A percentile compares a stretch with the other conserved stretches of the same genome.
Conservation (phyloP, 2,329 filamentous ascomycete genomes). For the Aspergillus sp. region DNA sequence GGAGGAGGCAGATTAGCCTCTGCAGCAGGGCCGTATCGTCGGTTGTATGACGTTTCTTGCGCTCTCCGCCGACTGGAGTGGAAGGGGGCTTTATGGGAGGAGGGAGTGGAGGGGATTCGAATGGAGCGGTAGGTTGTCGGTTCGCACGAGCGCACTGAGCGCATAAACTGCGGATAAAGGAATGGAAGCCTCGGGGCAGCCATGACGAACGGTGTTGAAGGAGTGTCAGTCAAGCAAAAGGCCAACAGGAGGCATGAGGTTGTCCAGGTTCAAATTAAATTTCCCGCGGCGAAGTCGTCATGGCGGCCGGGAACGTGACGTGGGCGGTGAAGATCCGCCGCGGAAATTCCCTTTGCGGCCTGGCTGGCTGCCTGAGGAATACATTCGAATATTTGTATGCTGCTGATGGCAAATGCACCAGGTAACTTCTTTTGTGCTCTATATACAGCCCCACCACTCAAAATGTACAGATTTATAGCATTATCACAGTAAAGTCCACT, state of each 20-base stretch:
- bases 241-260: neutral
- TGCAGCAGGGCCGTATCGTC: constrained; percentile 48
- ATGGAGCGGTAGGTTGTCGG: constrained; percentile 45
- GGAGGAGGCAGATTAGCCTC: constrained; percentile 43
- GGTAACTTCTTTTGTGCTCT: neutral
- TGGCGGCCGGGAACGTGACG: constrained; percentile 24
- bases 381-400: neutral
- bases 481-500: neutral
- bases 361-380: neutral
- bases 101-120: constrained; percentile 31
- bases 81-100: constrained; percentile 30
- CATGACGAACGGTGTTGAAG: constrained; percentile 47
- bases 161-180: constrained; percentile 67
- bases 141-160: constrained; percentile 53
- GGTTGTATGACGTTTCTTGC: constrained; percentile 40
- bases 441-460: neutral
- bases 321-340: constrained; percentile 25
- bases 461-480: neutral
- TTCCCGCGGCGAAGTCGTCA: constrained; percentile 27
- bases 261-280: constrained; percentile 8
- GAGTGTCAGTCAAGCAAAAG: neutral
- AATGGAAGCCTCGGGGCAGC: constrained; percentile 64
- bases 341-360: constrained; percentile 7
- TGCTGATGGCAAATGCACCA: neutral
- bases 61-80: constrained; percentile 36